Evolutionary conservation across 1,284 basidiomycete genomes (phyloP).

Genomic region (Microbotryomycetes sp.): DNA sequence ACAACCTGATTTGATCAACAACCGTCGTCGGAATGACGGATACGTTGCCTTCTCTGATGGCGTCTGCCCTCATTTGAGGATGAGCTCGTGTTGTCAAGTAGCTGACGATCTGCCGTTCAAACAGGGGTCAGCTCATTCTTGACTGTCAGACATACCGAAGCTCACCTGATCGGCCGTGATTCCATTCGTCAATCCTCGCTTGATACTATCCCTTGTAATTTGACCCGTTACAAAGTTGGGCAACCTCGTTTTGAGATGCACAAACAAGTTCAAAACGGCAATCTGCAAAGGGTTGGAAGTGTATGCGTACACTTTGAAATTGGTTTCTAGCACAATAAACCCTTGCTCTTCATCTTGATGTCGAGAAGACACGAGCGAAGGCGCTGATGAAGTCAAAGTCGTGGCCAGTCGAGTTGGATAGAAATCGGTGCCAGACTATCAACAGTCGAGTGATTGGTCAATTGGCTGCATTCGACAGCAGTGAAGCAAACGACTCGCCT

Average conservation of each 20-base stretch:
- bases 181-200: conserved; percentile 85
- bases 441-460: background rate
- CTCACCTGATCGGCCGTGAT: conserved; percentile 90
- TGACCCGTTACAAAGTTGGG: conserved; percentile 93
- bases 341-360: conserved; percentile 54
- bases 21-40: conserved; percentile 90
- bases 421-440: conserved; percentile 49
- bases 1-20: conserved; percentile 94
- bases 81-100: conserved; percentile 93
- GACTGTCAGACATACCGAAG: background rate
- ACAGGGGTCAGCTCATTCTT: background rate
- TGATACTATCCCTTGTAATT: conserved; percentile 90
- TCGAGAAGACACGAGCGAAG: conserved; percentile 54
- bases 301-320: conserved; percentile 97
- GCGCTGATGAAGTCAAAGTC: conserved; percentile 74
- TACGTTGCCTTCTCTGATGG: conserved; percentile 53
- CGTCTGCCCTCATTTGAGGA: conserved; percentile 94
- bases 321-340: conserved; percentile 95
- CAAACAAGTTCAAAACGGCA: conserved; percentile 90
- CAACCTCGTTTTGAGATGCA: conserved; percentile 85
- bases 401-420: conserved; percentile 95
- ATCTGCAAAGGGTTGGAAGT: conserved; percentile 95
- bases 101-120: conserved; percentile 68
- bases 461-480: background rate
- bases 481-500: conserved; percentile 47